phyloP scores from a whole-genome alignment of 2,329 filamentous ascomycete species.

The Xylaria sp. region DNA sequence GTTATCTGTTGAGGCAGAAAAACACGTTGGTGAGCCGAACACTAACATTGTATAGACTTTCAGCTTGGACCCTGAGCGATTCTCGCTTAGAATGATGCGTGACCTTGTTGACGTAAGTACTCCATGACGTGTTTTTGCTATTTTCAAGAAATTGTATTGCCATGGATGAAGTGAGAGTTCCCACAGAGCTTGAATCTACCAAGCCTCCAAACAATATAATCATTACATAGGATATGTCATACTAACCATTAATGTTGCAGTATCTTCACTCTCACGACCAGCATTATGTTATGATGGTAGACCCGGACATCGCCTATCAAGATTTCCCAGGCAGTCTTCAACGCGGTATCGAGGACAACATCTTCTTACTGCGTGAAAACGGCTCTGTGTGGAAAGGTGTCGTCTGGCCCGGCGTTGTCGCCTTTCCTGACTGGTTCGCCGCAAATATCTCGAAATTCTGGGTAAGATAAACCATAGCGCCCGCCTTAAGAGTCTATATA shows the following conservation, averaged over 20 bases:
- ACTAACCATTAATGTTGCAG: constrained; percentile 17
- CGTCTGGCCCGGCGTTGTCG: constrained; percentile 80
- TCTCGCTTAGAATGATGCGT: constrained; percentile 70
- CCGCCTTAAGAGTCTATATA: not conserved
- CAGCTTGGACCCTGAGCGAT: constrained; percentile 72
- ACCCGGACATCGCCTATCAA: constrained; percentile 69
- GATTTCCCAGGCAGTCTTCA: constrained; percentile 57
- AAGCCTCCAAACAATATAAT: not conserved
- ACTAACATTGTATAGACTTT: constrained; percentile 60
- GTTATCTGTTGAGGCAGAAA: not conserved
- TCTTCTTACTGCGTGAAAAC: constrained; percentile 64
- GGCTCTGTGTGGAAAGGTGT: constrained; percentile 70
- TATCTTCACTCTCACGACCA: constrained; percentile 75
- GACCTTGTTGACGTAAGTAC: constrained; percentile 64
- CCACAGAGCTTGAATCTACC: not conserved
- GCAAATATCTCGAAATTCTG: constrained; percentile 73
- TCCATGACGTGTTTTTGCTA: not conserved
- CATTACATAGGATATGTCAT: not conserved
- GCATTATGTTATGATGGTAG: constrained; percentile 82
- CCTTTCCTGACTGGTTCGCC: constrained; percentile 82
- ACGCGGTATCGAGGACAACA: constrained; percentile 55
- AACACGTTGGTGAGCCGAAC: not conserved
- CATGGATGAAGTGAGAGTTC: not conserved
- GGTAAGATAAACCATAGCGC: constrained; percentile 20
- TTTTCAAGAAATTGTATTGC: not conserved